A percentile compares a stretch with the other conserved stretches of the same genome.
phyloP scores from a whole-genome alignment of 2,329 filamentous ascomycete genomes.

The Phyllosticta paracitricarpa region DNA sequence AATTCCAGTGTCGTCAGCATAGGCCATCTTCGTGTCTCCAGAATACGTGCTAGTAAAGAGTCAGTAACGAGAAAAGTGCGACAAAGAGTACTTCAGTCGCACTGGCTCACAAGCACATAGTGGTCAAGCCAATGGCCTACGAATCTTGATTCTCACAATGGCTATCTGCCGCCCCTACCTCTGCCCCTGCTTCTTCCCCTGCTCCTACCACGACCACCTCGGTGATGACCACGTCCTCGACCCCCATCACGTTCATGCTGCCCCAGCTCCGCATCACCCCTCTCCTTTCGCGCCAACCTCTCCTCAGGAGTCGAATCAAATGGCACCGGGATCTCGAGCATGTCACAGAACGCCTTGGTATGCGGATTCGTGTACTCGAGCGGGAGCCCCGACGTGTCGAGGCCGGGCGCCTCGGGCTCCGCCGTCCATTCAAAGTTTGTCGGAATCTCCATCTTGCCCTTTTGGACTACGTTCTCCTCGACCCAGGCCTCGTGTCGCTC shows the following conservation, averaged over 20 bases:
- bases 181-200: constrained; percentile 17
- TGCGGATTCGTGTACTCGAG: constrained; percentile 80
- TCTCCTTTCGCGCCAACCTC: constrained; percentile 46
- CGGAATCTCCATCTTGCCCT: constrained; percentile 57
- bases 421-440: constrained; percentile 70
- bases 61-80: too few relatives aligned
- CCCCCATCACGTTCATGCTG: constrained; percentile 11
- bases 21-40: too few relatives aligned
- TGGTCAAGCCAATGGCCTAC: not conserved
- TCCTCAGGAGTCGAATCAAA: constrained; percentile 68
- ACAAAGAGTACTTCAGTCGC: too few relatives aligned
- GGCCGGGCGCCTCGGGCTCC: constrained; percentile 40
- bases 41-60: too few relatives aligned
- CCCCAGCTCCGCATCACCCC: constrained; percentile 40
- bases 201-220: constrained; percentile 15
- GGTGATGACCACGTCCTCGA: constrained; percentile 12
- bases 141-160: not conserved
- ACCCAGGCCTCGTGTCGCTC: constrained; percentile 68
- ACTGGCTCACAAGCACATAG: too few relatives aligned
- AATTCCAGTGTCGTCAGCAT: too few relatives aligned
- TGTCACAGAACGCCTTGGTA: constrained; percentile 68
- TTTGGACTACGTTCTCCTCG: constrained; percentile 58
- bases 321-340: constrained; percentile 67
- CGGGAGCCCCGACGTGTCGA: constrained; percentile 51
- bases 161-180: constrained; percentile 14